These are phyloP conservation scores for Acanthamoeba polyphaga DNA, from an alignment of 208 protist species.

Conservation along the genomic window DNA sequence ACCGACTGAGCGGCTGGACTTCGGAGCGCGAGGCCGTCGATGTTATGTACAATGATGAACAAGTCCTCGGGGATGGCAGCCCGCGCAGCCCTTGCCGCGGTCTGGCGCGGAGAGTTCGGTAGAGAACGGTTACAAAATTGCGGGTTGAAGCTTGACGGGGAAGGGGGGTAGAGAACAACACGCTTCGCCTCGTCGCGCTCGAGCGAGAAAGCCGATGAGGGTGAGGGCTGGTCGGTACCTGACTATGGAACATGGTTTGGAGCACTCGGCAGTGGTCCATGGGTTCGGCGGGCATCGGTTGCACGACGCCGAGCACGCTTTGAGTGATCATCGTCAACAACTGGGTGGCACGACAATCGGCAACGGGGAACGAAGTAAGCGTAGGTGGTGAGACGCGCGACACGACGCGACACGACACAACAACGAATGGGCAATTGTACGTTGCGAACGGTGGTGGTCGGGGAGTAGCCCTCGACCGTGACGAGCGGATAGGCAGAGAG, in stretches of 20 bases:
- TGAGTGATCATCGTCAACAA: conserved; percentile 47
- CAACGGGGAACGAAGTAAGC: not conserved
- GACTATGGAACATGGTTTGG: not conserved
- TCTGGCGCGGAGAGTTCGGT: not conserved
- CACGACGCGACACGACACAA: not conserved
- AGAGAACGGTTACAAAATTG: not conserved
- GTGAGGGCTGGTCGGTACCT: not conserved
- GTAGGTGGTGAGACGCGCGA: not conserved
- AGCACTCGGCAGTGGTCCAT: conserved; percentile 55
- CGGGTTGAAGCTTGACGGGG: not conserved
- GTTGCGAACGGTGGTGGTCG: conserved; percentile 49
- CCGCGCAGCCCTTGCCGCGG: not conserved
- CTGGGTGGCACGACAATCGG: not conserved
- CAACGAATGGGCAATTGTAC: not conserved
- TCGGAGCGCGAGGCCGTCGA: conserved; percentile 51
- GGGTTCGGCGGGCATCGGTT: conserved; percentile 36
- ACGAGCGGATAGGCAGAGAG: not conserved
- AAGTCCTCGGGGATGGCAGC: conserved; percentile 3
- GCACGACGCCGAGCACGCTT: conserved; percentile 14
- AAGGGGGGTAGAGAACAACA: not conserved
- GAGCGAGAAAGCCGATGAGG: not conserved
- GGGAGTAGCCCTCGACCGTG: conserved; percentile 57
- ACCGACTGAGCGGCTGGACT: conserved; percentile 33
- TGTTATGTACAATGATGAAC: conserved; percentile 64
- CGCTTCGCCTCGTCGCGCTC: too few relatives aligned